phyloP scores from a whole-genome alignment of 768 basidiomycete species.

The Rickenella mellea region DNA sequence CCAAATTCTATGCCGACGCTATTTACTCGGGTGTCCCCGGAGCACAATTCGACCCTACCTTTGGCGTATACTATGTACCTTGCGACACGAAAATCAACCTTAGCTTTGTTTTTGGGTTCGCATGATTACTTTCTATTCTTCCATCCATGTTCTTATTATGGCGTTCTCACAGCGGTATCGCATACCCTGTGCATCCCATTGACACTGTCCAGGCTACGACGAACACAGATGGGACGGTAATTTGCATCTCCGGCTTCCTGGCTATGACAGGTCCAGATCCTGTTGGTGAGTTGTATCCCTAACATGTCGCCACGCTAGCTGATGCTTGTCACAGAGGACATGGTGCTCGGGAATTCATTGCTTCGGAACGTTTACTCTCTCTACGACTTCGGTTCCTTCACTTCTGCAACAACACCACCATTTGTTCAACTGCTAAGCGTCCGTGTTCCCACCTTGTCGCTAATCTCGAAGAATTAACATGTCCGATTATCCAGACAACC shows the following conservation, averaged over 20 bases:
- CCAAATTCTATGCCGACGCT: constrained; percentile 10
- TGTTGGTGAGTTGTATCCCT: no score
- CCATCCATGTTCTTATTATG: no score
- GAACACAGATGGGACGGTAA: not conserved
- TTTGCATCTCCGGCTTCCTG: not conserved
- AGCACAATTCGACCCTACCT: not conserved
- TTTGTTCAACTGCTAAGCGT: constrained; percentile 11
- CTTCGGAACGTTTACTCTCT: constrained; percentile 13
- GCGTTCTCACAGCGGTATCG: not conserved
- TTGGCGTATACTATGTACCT: constrained; percentile 5
- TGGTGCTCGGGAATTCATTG: constrained; percentile 11
- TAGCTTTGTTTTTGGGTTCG: constrained; percentile 10
- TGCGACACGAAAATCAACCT: constrained; percentile 10
- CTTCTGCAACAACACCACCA: not conserved
- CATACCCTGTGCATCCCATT: not conserved
- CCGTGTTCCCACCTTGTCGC: no score
- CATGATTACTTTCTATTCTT: no score
- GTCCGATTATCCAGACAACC: no score
- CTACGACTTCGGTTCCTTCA: constrained; percentile 12
- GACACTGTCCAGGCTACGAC: not conserved
- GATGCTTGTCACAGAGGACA: constrained; percentile 7
- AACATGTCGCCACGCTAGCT: no score
- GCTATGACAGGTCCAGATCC: not conserved
- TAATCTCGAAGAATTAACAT: no score
- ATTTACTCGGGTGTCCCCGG: constrained; percentile 13